A percentile compares a stretch with the other conserved stretches of the same genome.
These are phyloP conservation scores for Aspergillus caelatus DNA, from an alignment of 2,329 filamentous ascomycete species.

Conservation along the genomic window DNA sequence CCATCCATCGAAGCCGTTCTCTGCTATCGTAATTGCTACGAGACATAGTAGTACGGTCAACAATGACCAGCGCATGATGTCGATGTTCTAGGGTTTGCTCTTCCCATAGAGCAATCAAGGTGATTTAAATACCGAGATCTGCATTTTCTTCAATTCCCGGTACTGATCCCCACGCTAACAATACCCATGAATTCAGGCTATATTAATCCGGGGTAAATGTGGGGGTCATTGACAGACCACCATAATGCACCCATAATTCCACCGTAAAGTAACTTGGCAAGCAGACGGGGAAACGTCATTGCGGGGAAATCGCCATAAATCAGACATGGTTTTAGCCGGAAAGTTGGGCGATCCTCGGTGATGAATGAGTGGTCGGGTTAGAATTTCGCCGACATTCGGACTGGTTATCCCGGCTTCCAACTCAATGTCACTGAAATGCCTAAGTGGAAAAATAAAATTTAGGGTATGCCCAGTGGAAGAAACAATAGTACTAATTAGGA, in stretches of 20 bases:
- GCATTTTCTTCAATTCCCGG: not conserved
- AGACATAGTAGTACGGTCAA: not conserved
- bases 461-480: not conserved
- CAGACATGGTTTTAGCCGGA: not conserved
- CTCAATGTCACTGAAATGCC: not conserved
- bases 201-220: slow-evolving; percentile 7
- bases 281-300: not conserved
- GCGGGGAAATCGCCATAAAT: slow-evolving; percentile 1
- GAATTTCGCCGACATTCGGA: not conserved
- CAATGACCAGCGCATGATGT: not conserved
- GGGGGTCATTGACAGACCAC: not conserved
- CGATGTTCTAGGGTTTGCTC: not conserved
- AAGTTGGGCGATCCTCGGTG: not conserved
- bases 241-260: not conserved
- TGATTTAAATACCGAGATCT: not conserved
- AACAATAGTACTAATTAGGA: not conserved
- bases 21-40: slow-evolving; percentile 43
- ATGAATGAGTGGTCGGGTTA: not conserved
- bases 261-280: not conserved
- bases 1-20: slow-evolving; percentile 66
- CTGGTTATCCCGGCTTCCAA: not conserved
- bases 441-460: not conserved
- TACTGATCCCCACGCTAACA: not conserved
- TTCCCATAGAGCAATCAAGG: not conserved
- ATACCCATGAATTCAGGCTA: slow-evolving; percentile 2